phyloP scores from a whole-genome alignment of 2,329 filamentous ascomycete species.

The Cladosporium sp. region DNA sequence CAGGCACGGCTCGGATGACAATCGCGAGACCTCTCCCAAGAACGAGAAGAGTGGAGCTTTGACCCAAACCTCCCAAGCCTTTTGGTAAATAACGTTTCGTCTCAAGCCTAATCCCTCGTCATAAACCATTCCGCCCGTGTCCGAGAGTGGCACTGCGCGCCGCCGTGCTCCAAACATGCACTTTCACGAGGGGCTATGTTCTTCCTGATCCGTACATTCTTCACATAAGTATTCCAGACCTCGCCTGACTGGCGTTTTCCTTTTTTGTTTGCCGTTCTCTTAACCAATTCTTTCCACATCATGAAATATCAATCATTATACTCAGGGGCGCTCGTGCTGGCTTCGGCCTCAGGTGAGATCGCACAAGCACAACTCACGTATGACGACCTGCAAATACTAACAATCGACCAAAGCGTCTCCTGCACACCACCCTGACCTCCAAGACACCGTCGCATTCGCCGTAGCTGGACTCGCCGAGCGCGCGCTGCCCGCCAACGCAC shows the following conservation, averaged over 20 bases:
- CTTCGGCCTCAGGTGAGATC: background rate
- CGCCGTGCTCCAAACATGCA: background rate
- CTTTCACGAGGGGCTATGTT: background rate
- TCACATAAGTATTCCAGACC: constrained; percentile 5
- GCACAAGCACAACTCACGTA: background rate
- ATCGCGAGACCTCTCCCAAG: too few relatives aligned
- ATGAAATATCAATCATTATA: constrained; percentile 6
- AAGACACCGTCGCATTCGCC: constrained; percentile 2
- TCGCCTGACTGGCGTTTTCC: too few relatives aligned
- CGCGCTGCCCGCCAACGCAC: constrained; percentile 47
- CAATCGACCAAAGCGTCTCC: constrained; percentile 1
- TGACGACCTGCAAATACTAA: background rate
- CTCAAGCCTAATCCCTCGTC: too few relatives aligned
- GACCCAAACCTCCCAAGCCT: too few relatives aligned
- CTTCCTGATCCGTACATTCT: background rate
- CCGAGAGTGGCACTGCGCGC: constrained; percentile 8
- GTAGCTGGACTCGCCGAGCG: constrained; percentile 16
- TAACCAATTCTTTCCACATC: background rate
- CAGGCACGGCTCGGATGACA: background rate
- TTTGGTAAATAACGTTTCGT: background rate
- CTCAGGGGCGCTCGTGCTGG: constrained; percentile 11
- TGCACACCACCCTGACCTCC: constrained; percentile 6
- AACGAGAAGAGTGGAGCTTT: too few relatives aligned
- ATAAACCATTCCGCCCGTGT: constrained; percentile 3
- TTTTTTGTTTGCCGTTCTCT: background rate